These are phyloP conservation scores for Dillenia suffruticosa DNA, from an alignment of 164 flowering plant genomes.

Conservation along the genomic window DNA sequence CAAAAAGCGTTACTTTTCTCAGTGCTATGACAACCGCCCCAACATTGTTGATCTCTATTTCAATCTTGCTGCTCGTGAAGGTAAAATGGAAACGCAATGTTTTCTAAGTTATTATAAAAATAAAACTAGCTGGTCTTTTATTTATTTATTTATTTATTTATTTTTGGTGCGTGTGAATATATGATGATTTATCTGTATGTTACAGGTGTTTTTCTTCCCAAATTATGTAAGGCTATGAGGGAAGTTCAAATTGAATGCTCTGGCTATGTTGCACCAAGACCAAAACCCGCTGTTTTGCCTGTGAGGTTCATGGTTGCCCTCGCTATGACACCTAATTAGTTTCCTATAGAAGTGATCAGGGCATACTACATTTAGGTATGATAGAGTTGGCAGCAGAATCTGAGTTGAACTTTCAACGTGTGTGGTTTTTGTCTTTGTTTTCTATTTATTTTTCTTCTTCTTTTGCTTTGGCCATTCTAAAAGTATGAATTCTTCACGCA, in stretches of 20 bases:
- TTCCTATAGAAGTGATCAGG: not conserved
- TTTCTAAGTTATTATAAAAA: not conserved
- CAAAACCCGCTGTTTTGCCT: slow-evolving; percentile 4
- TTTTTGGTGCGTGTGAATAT: not conserved
- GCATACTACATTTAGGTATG: too few relatives aligned
- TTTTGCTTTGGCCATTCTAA: too few relatives aligned
- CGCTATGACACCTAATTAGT: slow-evolving; percentile 14
- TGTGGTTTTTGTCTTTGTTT: too few relatives aligned
- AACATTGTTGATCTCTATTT: slow-evolving; percentile 73
- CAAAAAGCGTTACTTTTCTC: slow-evolving; percentile 54
- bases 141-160: not conserved
- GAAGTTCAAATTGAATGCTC: slow-evolving; percentile 51
- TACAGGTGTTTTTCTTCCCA: slow-evolving; percentile 66
- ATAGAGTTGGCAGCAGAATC: too few relatives aligned
- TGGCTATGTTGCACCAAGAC: slow-evolving; percentile 45
- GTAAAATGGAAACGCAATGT: slow-evolving; percentile 13
- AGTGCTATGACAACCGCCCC: slow-evolving; percentile 55
- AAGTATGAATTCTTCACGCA: too few relatives aligned
- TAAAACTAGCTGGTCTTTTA: not conserved
- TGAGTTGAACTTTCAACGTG: too few relatives aligned
- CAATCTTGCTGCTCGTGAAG: slow-evolving; percentile 81
- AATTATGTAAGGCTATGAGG: slow-evolving; percentile 42
- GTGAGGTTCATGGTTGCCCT: slow-evolving; percentile 12
- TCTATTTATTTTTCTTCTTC: too few relatives aligned
- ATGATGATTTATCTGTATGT: not conserved